Conservation (phyloP, 495 filamentous ascomycete species). For the Talaromyces trachyspermus region DNA sequence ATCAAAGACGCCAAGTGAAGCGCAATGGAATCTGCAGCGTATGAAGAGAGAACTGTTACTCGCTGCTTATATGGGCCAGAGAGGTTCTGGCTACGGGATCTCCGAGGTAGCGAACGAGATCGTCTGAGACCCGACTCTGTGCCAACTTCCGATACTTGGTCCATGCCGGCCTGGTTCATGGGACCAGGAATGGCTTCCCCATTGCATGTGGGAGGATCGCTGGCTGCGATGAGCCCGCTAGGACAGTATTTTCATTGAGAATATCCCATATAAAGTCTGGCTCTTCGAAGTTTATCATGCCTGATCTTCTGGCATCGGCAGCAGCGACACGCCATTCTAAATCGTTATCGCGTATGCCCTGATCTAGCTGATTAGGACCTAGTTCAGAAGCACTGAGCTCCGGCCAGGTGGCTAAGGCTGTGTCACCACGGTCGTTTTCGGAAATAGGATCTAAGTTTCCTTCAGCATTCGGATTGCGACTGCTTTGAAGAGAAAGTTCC, state of each 20-base stretch:
- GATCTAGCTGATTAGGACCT: background rate
- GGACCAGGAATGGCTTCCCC: constrained; percentile 26
- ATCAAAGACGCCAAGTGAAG: constrained; percentile 37
- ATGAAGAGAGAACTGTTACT: constrained; percentile 44
- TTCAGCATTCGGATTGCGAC: constrained; percentile 20
- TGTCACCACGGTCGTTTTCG: constrained; percentile 8
- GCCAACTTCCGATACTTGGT: background rate
- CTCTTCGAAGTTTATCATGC: background rate
- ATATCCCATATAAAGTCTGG: background rate
- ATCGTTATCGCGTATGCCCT: background rate
- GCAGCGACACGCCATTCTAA: background rate
- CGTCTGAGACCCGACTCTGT: background rate
- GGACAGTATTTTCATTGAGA: background rate
- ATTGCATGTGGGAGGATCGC: constrained; percentile 26
- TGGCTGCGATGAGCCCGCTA: no score
- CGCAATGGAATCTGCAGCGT: constrained; percentile 38
- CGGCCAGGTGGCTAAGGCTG: background rate
- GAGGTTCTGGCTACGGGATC: background rate
- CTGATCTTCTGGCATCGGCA: background rate
- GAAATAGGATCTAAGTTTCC: constrained; percentile 13
- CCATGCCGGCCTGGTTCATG: background rate
- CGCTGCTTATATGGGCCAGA: constrained; percentile 19
- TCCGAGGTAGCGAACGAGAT: background rate
- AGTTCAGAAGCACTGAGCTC: background rate
- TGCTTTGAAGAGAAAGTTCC: constrained; percentile 36